Base-by-base conservation (phyloP, 768 basidiomycete genomes). In the Chlorophyllum brunneum region DNA sequence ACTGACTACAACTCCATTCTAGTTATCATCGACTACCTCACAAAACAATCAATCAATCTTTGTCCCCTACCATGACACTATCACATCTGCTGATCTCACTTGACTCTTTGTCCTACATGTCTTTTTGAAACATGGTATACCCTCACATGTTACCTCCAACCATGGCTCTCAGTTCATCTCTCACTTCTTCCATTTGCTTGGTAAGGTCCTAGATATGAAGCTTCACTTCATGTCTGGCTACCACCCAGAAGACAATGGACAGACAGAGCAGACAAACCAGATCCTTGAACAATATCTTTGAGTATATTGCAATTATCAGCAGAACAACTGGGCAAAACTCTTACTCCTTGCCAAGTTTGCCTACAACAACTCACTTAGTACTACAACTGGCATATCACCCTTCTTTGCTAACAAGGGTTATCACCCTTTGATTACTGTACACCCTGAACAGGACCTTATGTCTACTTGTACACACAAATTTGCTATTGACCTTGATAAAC, bases 1-100 rank as follows among this genome's bases (percentile, higher is more conserved):
- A 59, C 70, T 41, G 67, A 66, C 4, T 74, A 63, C 51, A 63
- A 72, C 51, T 65, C 68, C 2, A 68, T 73, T 16, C 58, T 57
- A 34, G 68, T 74, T 2, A 58, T 79, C 20, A 66, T 69, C 20
- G 68, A 75, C 55, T 59, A 67, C 2, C 55, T 78, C 31, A 71
- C 73, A 15, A 44, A 44, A 18, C 27, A 29, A 44, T 7, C n/a
- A n/a, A n/a, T n/a, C 24, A 5, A 5, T 44, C 5, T 29, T 44
- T 8, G 15, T 44, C 8, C 24, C 40, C n/a, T n/a, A n/a, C n/a
- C n/a, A n/a, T n/a, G n/a, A n/a, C n/a, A n/a, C n/a, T n/a, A n/a
- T n/a, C n/a, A n/a, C n/a, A n/a, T n/a, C n/a, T n/a, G n/a, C n/a
- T n/a, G n/a, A n/a, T n/a, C n/a, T n/a, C n/a, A n/a, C n/a, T n/a